Evolutionary conservation across 1,284 basidiomycete species (phyloP), one percentile per base, ranked within the genome.

Genomic region (Schizophyllum amplum): DNA sequence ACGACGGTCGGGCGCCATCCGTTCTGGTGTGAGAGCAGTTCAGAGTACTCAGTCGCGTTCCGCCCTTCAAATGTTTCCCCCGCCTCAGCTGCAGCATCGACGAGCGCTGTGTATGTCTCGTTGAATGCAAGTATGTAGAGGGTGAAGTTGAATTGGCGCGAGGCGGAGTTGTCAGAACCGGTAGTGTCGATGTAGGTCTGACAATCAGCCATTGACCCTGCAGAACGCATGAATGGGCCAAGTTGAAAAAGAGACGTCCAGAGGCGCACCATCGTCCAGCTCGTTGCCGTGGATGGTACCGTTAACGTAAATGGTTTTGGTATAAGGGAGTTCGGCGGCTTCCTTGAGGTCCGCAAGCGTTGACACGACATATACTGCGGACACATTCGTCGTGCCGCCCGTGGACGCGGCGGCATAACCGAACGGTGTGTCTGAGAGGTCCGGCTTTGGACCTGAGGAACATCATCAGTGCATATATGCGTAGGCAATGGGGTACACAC

Each of bases 221-320:
- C 4, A 22, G n/a, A 42, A 17, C 47, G 17, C 24, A 54, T 4
- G 7, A 42, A 15, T 55, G 21, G 7, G 21, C 24, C n/a, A n/a
- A n/a, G n/a, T n/a, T n/a, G 7, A 13, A 9, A 25, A n/a, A 42
- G 23, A 26, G 5, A 23, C 6, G 11, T 20, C n/a, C n/a, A 42
- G 25, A 5, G 22, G 22, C 58, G 33, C 49, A 60, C 62, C 61
- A 50, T 62, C 52, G 4, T 54, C 48, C 7, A 60, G 52, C 53
- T 63, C 59, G 49, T 64, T 64, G 9, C 62, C 62, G 22, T 62
- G 54, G 23, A 64, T 62, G 13, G 57, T 64, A 22, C 62, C 62
- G 21, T 64, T 62, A 1, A 64, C 62, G 53, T 64, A 62, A 6
- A 62, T 58, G 2, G 58, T 62, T 48, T 62, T 61, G 9, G 60